Base-by-base conservation (phyloP, 495 filamentous ascomycete genomes). In the Penicillium herquei region DNA sequence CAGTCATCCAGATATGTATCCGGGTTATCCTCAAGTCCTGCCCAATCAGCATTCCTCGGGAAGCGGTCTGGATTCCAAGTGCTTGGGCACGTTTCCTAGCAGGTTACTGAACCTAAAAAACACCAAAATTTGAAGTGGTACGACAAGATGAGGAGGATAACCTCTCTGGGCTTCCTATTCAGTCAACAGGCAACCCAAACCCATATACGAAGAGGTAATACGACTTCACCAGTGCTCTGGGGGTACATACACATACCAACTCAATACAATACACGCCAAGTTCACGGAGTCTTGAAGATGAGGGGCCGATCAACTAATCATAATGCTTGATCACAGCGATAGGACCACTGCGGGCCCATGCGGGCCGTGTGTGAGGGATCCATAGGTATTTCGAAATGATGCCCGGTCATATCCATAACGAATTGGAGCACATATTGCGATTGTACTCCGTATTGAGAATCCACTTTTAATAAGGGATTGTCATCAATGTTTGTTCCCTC, bases 281-380 rank as follows among this genome's bases (percentile, higher is more conserved):
- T 14, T 18, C 6, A 32, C 32, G 9, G 42, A 40, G n/a, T 30
- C 9, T 6, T 46, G 3, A 17, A 12, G 32, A 39, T 46, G 32
- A 32, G 7, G 11, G 26, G 7, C 17, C 56, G 59, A 65, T 63
- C 42, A 39, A 14, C 59, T 50, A 59, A 62, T 39, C 16, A 63
- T n/a, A 17, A 35, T 11, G 14, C 10, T 5, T 18, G 6, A 63
- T 65, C 63, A 30, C 0, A 1, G 32, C 42, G 59, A 58, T 44
- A 56, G 62, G 58, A 51, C 58, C 62, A 49, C 40, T 44, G n/a
- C 48, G 17, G 14, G 41, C 31, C 40, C 62, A 52, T 46, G n/a
- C n/a, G n/a, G n/a, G n/a, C n/a, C n/a, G n/a, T 54, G 35, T 51
- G 13, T 30, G 39, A 51, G 13, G 18, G 21, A 39, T 32, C 49